These are phyloP conservation scores for Colletotrichum sp. DNA, from an alignment of 2,329 filamentous ascomycete species.

Conservation along the genomic window DNA sequence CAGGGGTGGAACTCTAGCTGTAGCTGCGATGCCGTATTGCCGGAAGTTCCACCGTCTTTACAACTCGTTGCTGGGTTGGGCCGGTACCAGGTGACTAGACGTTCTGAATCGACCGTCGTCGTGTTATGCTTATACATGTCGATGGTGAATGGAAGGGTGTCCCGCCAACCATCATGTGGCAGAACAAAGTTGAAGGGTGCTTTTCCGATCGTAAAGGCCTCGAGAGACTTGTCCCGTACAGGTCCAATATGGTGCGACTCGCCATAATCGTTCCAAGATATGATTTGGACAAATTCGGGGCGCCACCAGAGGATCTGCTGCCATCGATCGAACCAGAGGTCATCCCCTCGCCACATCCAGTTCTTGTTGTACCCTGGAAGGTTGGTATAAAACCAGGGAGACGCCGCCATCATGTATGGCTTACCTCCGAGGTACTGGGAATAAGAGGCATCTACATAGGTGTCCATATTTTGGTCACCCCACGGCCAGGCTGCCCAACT, in stretches of 20 bases:
- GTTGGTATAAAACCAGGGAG: slow-evolving; percentile 66
- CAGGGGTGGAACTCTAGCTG: slow-evolving; percentile 24
- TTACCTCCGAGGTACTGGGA: neutral
- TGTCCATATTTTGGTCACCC: slow-evolving; percentile 24
- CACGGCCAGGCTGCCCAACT: slow-evolving; percentile 41
- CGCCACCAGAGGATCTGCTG: slow-evolving; percentile 54
- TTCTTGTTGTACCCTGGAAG: slow-evolving; percentile 61
- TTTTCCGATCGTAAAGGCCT: slow-evolving; percentile 18
- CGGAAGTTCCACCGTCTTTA: slow-evolving; percentile 26
- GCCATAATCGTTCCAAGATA: slow-evolving; percentile 59
- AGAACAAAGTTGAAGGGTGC: slow-evolving; percentile 52
- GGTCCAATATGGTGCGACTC: slow-evolving; percentile 61
- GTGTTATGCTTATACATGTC: slow-evolving; percentile 49
- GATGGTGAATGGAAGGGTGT: slow-evolving; percentile 54
- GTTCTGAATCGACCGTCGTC: slow-evolving; percentile 26
- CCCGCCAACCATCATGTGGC: slow-evolving; percentile 56
- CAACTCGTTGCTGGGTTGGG: slow-evolving; percentile 19
- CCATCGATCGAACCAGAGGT: slow-evolving; percentile 66
- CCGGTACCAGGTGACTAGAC: slow-evolving; percentile 30
- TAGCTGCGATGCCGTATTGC: slow-evolving; percentile 28
- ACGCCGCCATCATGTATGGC: slow-evolving; percentile 56
- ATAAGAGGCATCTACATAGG: slow-evolving; percentile 24
- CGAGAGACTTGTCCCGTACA: slow-evolving; percentile 33
- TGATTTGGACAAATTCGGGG: slow-evolving; percentile 59
- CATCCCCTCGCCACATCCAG: slow-evolving; percentile 66